Percentiles rank a stretch among this genome's conserved stretches.
These are phyloP conservation scores for Microdochium paspali DNA, from an alignment of 2,329 filamentous ascomycete species.

Conservation along the genomic window DNA sequence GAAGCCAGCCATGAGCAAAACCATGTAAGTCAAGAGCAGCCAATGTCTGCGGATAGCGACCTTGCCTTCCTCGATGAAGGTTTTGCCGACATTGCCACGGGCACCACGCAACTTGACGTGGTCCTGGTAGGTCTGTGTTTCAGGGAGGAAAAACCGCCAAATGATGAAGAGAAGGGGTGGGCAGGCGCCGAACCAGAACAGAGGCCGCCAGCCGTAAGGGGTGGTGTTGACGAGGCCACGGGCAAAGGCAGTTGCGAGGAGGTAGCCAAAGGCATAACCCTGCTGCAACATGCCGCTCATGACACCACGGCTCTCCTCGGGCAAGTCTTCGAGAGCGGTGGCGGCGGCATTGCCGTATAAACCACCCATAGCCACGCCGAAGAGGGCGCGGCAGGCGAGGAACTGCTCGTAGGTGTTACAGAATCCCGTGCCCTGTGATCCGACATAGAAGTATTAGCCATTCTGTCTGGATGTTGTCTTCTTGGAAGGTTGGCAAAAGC, in stretches of 20 bases:
- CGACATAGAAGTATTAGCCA: neutral
- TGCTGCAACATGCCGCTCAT: slow-evolving; percentile 72
- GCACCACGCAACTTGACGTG: slow-evolving; percentile 52
- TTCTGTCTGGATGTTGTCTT: too few species aligned
- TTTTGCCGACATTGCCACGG: slow-evolving; percentile 47
- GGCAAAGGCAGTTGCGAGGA: slow-evolving; percentile 48
- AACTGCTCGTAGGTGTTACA: slow-evolving; percentile 60
- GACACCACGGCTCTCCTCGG: slow-evolving; percentile 57
- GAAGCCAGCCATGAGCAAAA: slow-evolving; percentile 82
- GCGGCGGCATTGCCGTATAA: slow-evolving; percentile 71
- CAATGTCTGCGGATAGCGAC: slow-evolving; percentile 73
- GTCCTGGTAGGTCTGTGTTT: slow-evolving; percentile 65
- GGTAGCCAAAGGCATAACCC: slow-evolving; percentile 60
- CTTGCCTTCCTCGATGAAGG: slow-evolving; percentile 69
- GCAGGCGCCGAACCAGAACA: slow-evolving; percentile 83
- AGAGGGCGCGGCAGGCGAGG: slow-evolving; percentile 64
- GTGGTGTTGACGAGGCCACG: slow-evolving; percentile 68
- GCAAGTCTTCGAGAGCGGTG: slow-evolving; percentile 69
- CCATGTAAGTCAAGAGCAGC: slow-evolving; percentile 70
- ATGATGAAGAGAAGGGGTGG: slow-evolving; percentile 74
- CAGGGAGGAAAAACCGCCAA: slow-evolving; percentile 68
- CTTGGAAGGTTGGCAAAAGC: too few species aligned
- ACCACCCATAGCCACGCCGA: slow-evolving; percentile 76
- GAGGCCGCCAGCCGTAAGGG: slow-evolving; percentile 68
- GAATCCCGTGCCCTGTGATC: slow-evolving; percentile 52